Percentiles rank a stretch among this genome's conserved stretches.
Evolutionary conservation across 176 grass and related monocot genomes (phyloP).

Genomic region (Avena atlantica): DNA sequence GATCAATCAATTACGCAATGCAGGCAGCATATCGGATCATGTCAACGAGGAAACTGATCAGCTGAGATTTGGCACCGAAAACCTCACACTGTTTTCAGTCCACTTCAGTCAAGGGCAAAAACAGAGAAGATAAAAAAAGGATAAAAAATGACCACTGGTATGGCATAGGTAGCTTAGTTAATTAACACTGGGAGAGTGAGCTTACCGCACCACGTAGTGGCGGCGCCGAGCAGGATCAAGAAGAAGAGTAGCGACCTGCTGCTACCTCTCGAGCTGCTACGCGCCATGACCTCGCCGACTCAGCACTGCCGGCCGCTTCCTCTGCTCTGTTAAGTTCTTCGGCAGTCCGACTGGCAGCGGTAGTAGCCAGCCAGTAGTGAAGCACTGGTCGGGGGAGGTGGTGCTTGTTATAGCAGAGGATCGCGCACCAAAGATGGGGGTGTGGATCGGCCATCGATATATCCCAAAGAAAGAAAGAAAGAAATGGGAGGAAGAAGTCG

Average conservation of each 20-base stretch:
- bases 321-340: background rate
- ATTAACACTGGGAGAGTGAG: background rate
- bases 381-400: background rate
- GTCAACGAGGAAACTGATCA: background rate
- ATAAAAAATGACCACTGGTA: background rate
- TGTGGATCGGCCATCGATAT: conserved; percentile 56
- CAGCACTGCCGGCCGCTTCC: too few species aligned
- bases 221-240: conserved; percentile 33
- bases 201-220: conserved; percentile 55
- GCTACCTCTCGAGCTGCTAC: background rate
- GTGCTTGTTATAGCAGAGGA: conserved; percentile 33
- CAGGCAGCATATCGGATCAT: background rate
- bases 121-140: too few species aligned
- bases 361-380: background rate
- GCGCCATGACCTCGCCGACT: background rate
- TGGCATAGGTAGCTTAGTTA: background rate
- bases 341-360: conserved; percentile 14
- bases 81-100: background rate
- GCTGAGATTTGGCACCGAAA: background rate
- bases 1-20: background rate
- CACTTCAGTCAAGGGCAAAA: background rate
- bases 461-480: background rate
- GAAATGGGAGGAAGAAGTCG: conserved; percentile 16
- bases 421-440: conserved; percentile 26
- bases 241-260: conserved; percentile 3